Evolutionary conservation across 2,329 filamentous ascomycete species (phyloP).

Genomic region (Paecilomyces dactylethromorphus): DNA sequence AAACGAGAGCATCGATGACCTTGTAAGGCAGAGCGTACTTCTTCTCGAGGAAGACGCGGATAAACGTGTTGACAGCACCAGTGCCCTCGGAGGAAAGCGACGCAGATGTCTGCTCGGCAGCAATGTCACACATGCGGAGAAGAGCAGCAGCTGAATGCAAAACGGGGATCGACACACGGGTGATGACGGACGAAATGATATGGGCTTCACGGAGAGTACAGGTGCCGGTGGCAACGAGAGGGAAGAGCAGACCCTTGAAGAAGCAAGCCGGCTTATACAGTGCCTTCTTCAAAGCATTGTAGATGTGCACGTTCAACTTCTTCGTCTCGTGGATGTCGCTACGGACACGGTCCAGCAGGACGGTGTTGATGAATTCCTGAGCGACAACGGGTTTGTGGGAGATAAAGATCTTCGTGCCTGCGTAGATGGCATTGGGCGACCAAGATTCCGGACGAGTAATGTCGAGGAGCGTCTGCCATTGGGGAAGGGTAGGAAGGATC

Average conservation of each 20-base stretch:
- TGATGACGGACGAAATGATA: conserved; percentile 81
- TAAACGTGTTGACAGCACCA: conserved; percentile 90
- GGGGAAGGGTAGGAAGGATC: conserved; percentile 82
- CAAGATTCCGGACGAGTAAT: conserved; percentile 74
- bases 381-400: conserved; percentile 73
- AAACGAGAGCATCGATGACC: conserved; percentile 88
- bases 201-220: conserved; percentile 88
- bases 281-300: conserved; percentile 85
- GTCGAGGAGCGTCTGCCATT: conserved; percentile 83
- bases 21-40: conserved; percentile 94
- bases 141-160: conserved; percentile 88
- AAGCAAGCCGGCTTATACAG: conserved; percentile 93
- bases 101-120: conserved; percentile 73
- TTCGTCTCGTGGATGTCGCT: conserved; percentile 91
- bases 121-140: conserved; percentile 88
- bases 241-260: conserved; percentile 95
- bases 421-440: conserved; percentile 77
- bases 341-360: conserved; percentile 83
- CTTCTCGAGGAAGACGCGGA: conserved; percentile 88
- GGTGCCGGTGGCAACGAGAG: conserved; percentile 74
- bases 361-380: conserved; percentile 77
- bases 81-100: conserved; percentile 71
- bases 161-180: conserved; percentile 79
- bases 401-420: conserved; percentile 87
- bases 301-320: conserved; percentile 92